Evolutionary conservation across 2,329 filamentous ascomycete species (phyloP), one percentile per base, ranked within the genome.

Genomic region (Fusarium illudens): DNA sequence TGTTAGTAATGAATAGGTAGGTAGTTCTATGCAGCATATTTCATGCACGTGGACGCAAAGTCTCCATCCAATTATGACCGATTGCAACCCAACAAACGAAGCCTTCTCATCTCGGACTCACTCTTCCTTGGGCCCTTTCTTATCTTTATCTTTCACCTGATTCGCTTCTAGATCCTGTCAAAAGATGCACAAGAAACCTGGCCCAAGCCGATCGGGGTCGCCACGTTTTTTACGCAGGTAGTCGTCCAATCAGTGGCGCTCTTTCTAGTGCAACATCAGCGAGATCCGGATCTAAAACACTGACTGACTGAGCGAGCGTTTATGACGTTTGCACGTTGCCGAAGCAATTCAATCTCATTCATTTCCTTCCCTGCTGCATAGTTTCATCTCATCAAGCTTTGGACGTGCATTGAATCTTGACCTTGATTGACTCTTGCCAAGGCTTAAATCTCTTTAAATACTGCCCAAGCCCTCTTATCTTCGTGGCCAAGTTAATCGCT

Each of bases 181-280:
- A 42, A 46, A 46, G 39, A 46, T 46, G 39, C 39, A 46, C 25
- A 46, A 46, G 39, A 46, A 46, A 27, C 39, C 27, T 46, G 39
- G 22, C 39, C 22, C 39, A 27, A 17, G 22, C 39, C 39, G 39
- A 46, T n/a, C 50, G 17, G 19, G 19, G 37, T 52, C 27, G 29
- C 55, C 48, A 53, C 48, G 53, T 56, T 56, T 48, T 48, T 30
- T 13, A 12, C 11, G 22, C 25, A 30, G 44, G 6, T 20, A 20
- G 17, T 17, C 46, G 49, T 63, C 71, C 69, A 73, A 73, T 74
- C 62, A 70, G 55, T 62, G 50, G 29, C 58, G 58, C 54, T 59
- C 13, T 68, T 68, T 48, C 32, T 34, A 29, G 48, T 54, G 62
- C 49, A 66, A 54, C 44, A 53, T 32, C 61, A 37, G 39, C 56